Conservation (phyloP, 148 eudicot genomes). For the Amaranthus cruentus region DNA sequence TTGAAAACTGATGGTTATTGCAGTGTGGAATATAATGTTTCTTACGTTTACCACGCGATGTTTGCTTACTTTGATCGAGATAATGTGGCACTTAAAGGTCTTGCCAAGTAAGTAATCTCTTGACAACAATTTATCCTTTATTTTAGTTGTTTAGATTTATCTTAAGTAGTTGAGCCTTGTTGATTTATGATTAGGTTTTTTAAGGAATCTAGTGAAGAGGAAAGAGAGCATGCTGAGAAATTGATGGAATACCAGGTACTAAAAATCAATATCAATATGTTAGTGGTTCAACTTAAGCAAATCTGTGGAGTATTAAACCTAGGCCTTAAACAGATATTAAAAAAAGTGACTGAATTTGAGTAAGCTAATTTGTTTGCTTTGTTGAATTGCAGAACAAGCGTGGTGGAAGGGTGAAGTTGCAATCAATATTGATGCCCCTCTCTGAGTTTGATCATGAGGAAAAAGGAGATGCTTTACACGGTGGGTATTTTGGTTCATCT, state of each 20-base stretch:
- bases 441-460: slow-evolving; percentile 86
- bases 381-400: slow-evolving; percentile 65
- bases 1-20: neutral
- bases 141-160: neutral
- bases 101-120: slow-evolving; percentile 53
- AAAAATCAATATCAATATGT: too few species aligned
- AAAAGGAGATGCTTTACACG: slow-evolving; percentile 92
- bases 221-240: slow-evolving; percentile 90
- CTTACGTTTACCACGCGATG: slow-evolving; percentile 89
- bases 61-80: slow-evolving; percentile 93
- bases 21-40: slow-evolving; percentile 97
- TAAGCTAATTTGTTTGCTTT: neutral
- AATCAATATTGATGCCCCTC: slow-evolving; percentile 71
- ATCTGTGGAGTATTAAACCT: too few species aligned
- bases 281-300: too few species aligned
- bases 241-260: slow-evolving; percentile 92
- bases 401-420: slow-evolving; percentile 90
- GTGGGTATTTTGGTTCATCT: slow-evolving; percentile 29
- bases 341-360: neutral
- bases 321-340: too few species aligned
- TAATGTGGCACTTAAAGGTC: slow-evolving; percentile 90
- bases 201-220: slow-evolving; percentile 87
- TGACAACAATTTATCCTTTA: neutral
- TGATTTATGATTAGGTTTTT: slow-evolving; percentile 51
- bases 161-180: neutral